Evolutionary conservation across 1,139 yeast species (phyloP).

Genomic region (Taiozyma sp.): DNA sequence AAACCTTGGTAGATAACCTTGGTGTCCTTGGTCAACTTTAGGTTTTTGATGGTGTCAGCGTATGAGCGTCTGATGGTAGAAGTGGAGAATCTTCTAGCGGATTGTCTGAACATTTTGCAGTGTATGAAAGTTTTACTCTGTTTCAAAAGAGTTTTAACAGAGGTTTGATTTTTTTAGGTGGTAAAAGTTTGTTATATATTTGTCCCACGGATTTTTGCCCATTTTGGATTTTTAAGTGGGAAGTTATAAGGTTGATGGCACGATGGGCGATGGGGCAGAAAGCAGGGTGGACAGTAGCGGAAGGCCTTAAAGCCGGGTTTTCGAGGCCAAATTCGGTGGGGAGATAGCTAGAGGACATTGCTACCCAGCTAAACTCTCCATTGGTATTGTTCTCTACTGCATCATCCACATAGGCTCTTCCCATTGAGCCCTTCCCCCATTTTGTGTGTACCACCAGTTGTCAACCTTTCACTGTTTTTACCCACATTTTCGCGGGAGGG

Average conservation of each 20-base stretch:
- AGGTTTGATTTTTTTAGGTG: neutral
- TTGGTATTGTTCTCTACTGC: neutral
- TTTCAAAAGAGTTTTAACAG: too few relatives aligned
- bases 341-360: neutral
- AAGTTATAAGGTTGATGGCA: neutral
- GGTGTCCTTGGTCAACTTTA: constrained; percentile 79
- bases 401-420: neutral
- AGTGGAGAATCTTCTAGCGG: constrained; percentile 26
- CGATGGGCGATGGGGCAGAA: neutral
- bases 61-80: constrained; percentile 33
- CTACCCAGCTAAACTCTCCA: too few relatives aligned
- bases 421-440: neutral
- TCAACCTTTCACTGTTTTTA: neutral
- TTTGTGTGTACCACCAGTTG: neutral
- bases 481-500: neutral
- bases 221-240: neutral
- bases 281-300: neutral
- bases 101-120: constrained; percentile 9
- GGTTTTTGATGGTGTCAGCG: constrained; percentile 76
- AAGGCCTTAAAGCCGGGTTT: neutral
- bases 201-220: neutral
- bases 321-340: neutral
- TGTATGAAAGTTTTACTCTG: too few relatives aligned
- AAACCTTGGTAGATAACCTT: constrained; percentile 97
- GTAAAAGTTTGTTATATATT: neutral